A percentile compares a stretch with the other conserved stretches of the same genome.
These are phyloP conservation scores for Backusella macrospora DNA, from an alignment of 192 early-diverging fungal species.

Conservation along the genomic window DNA sequence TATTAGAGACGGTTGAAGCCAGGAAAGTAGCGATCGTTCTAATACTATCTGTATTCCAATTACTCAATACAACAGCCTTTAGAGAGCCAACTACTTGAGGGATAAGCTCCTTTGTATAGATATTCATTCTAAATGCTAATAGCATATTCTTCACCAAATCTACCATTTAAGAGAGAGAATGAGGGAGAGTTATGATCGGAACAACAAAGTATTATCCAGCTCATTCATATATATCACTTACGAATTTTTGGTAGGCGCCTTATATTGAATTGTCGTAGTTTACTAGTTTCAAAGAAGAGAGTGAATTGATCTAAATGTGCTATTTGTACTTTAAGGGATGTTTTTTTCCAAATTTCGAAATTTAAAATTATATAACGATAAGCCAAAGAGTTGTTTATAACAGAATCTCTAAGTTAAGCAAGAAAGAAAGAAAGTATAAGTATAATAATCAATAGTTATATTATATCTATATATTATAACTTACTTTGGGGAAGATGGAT, in stretches of 20 bases:
- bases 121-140: constrained; percentile 56
- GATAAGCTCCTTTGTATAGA: constrained; percentile 58
- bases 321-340: constrained; percentile 54
- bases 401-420: constrained; percentile 52
- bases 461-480: constrained; percentile 2
- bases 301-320: constrained; percentile 64
- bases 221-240: constrained; percentile 37
- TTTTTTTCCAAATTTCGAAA: constrained; percentile 69
- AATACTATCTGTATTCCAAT: constrained; percentile 63
- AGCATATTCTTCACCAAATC: constrained; percentile 68
- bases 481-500: constrained; percentile 52
- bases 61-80: constrained; percentile 55
- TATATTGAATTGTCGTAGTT: constrained; percentile 57
- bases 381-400: constrained; percentile 66
- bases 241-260: constrained; percentile 60
- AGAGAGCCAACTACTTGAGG: constrained; percentile 53
- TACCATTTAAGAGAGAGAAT: constrained; percentile 14
- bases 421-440: constrained; percentile 9
- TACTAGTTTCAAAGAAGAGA: constrained; percentile 59
- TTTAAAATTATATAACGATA: constrained; percentile 66
- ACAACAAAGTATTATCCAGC: neutral
- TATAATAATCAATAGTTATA: constrained; percentile 12
- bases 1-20: constrained; percentile 60
- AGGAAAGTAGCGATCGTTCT: constrained; percentile 63
- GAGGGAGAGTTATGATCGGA: neutral